phyloP scores from a whole-genome alignment of 306 rosid genomes.

The Cucurbita moschata region DNA sequence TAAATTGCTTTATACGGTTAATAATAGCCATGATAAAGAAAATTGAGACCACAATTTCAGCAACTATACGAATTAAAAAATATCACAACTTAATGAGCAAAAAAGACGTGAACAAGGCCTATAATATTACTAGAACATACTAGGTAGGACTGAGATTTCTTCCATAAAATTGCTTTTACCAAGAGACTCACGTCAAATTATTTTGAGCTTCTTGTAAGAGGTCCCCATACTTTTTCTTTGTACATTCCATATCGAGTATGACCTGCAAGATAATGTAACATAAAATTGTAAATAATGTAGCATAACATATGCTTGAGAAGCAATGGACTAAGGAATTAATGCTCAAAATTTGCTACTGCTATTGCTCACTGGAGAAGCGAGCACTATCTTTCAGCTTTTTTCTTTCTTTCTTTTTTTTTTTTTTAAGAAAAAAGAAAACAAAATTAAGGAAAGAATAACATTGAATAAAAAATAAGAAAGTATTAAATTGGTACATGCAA shows the following conservation, averaged over 20 bases:
- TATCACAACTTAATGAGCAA: no score
- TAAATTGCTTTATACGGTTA: background rate
- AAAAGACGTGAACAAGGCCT: background rate
- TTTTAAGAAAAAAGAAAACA: no score
- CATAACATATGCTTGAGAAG: background rate
- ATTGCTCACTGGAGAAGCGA: background rate
- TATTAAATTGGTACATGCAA: background rate
- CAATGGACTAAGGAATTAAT: background rate
- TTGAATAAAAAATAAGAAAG: background rate
- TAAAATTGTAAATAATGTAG: background rate
- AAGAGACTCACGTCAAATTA: slow-evolving; percentile 47
- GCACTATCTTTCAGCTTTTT: background rate
- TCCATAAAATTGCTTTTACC: background rate
- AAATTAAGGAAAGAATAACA: background rate
- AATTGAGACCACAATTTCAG: background rate
- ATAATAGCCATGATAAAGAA: background rate
- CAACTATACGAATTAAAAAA: background rate
- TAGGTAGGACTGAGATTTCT: background rate
- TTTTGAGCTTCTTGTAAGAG: slow-evolving; percentile 38
- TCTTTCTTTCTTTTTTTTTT: no score
- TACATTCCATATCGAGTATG: slow-evolving; percentile 72
- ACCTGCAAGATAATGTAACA: slow-evolving; percentile 36
- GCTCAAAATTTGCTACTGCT: background rate
- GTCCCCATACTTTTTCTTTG: slow-evolving; percentile 53
- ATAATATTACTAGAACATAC: background rate